Evolutionary conservation across 1,284 basidiomycete species (phyloP).

Genomic region (Gymnopus androsaceus): DNA sequence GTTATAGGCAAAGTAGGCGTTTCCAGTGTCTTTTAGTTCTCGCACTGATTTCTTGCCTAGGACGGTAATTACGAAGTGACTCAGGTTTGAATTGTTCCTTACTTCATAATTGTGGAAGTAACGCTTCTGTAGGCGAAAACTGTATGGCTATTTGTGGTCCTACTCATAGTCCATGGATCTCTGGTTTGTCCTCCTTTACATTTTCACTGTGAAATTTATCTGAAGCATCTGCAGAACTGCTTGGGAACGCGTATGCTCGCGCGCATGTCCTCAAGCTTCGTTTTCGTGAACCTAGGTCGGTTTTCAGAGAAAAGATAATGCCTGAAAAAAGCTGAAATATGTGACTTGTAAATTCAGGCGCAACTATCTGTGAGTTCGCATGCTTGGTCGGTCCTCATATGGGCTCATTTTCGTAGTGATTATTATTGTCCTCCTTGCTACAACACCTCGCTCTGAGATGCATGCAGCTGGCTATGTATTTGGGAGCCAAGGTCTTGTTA

Average conservation of each 20-base stretch:
- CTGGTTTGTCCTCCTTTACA: conserved; percentile 42
- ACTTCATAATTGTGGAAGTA: conserved; percentile 7
- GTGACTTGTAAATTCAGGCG: too few relatives aligned
- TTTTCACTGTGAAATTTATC: neutral
- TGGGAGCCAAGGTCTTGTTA: conserved; percentile 64
- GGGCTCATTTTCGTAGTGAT: conserved; percentile 52
- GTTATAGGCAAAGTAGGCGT: conserved; percentile 52
- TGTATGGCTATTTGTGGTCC: conserved; percentile 74
- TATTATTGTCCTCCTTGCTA: conserved; percentile 83
- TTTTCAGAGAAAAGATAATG: too few relatives aligned
- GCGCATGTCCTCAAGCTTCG: conserved; percentile 75
- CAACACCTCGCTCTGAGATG: conserved; percentile 78
- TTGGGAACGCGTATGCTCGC: conserved; percentile 82
- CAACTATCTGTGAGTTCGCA: conserved; percentile 53
- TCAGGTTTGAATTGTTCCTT: conserved; percentile 24
- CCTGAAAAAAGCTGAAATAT: too few relatives aligned
- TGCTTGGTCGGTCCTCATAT: conserved; percentile 3
- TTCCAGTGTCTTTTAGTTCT: too few relatives aligned
- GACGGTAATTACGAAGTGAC: conserved; percentile 53
- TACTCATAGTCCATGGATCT: conserved; percentile 75
- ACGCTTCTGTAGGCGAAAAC: conserved; percentile 56
- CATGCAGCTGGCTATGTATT: conserved; percentile 82
- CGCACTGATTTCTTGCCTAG: too few relatives aligned
- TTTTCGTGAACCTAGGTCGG: conserved; percentile 89
- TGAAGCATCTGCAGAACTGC: conserved; percentile 59